Evolutionary conservation across 176 grass and related monocot species (phyloP).

Genomic region (Triticum monococcum): DNA sequence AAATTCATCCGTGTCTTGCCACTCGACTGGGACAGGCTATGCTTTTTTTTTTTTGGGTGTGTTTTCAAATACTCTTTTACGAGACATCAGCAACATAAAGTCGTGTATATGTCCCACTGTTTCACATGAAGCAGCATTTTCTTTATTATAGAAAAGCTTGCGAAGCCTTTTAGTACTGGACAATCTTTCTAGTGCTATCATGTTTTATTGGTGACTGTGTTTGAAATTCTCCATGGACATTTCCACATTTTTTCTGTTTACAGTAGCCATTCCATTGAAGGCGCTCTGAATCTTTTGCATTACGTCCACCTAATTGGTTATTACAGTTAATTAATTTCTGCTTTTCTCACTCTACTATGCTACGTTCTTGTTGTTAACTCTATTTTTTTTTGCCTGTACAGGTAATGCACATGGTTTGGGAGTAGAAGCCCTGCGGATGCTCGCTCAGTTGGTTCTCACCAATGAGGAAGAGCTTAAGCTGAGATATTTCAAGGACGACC

Average conservation of each 20-base stretch:
- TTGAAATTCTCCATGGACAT: background rate
- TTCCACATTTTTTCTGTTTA: background rate
- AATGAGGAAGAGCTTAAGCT: slow-evolving; percentile 87
- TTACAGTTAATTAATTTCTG: background rate
- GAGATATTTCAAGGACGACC: slow-evolving; percentile 66
- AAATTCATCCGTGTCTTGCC: background rate
- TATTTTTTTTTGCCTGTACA: slow-evolving; percentile 1
- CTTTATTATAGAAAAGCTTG: background rate
- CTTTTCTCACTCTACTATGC: background rate
- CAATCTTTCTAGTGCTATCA: background rate
- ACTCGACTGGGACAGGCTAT: background rate
- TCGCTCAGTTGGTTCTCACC: slow-evolving; percentile 57
- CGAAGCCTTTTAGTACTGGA: background rate
- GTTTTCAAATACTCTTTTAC: background rate
- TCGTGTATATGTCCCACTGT: background rate
- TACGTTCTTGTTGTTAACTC: background rate
- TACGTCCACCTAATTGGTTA: background rate
- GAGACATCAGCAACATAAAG: background rate
- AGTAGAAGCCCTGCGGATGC: slow-evolving; percentile 55
- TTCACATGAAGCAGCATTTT: background rate
- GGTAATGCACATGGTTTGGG: slow-evolving; percentile 72
- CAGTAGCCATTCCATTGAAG: background rate
- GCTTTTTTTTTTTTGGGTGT: background rate
- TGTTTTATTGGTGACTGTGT: background rate
- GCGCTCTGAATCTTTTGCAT: background rate